Percentiles rank a stretch among this genome's conserved stretches.
phyloP scores from a whole-genome alignment of 1,284 basidiomycete species.

The Cystobasidiaceae sp. region DNA sequence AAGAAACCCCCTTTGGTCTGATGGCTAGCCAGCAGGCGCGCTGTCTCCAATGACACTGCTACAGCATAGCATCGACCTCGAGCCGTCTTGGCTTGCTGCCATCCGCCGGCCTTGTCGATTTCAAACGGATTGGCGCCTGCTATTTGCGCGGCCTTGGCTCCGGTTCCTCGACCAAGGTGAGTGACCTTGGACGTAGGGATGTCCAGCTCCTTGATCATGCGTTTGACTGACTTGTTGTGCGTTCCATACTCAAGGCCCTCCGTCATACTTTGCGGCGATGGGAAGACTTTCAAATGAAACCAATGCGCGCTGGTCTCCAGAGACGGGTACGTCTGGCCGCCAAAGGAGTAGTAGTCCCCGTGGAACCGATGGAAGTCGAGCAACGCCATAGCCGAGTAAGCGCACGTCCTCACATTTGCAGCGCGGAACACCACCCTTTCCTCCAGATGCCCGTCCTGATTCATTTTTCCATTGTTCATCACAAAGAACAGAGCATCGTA shows the following conservation, averaged over 20 bases:
- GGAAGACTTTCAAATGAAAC: background rate
- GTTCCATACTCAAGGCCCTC: background rate
- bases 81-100: conserved; percentile 5
- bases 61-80: background rate
- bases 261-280: background rate
- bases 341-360: background rate
- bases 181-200: conserved; percentile 7
- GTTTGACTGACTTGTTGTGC: background rate
- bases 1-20: background rate
- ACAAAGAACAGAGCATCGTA: conserved; percentile 5
- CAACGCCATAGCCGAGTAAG: background rate
- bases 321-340: background rate
- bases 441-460: background rate
- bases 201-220: conserved; percentile 2
- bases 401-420: background rate
- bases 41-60: background rate
- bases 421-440: background rate
- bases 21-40: background rate
- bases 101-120: conserved; percentile 8
- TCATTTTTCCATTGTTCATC: background rate
- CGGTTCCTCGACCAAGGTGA: conserved; percentile 1
- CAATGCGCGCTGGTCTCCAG: background rate
- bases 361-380: background rate
- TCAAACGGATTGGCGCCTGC: background rate
- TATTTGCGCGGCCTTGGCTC: conserved; percentile 5